Percentiles rank a stretch among this genome's conserved stretches.
Conservation (phyloP, 176 grass and related monocot genomes). For the Aegilops umbellulata region DNA sequence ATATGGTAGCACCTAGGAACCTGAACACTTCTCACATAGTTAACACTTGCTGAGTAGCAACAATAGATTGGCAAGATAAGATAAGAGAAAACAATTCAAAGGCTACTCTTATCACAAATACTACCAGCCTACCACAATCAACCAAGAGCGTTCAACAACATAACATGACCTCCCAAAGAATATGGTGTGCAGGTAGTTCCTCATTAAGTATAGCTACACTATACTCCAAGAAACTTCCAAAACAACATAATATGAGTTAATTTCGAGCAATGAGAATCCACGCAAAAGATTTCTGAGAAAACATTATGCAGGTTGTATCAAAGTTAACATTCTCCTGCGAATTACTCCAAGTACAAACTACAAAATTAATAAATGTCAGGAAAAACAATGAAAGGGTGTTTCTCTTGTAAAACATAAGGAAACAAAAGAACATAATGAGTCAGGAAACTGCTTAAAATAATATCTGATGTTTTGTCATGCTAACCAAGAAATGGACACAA, state of each 20-base stretch:
- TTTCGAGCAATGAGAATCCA: background rate
- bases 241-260: background rate
- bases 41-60: slow-evolving; percentile 12
- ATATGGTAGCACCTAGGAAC: background rate
- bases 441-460: background rate
- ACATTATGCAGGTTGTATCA: background rate
- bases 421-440: background rate
- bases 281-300: background rate
- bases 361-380: background rate
- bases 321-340: background rate
- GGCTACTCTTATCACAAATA: background rate
- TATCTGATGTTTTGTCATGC: background rate
- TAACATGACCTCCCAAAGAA: background rate
- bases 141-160: background rate
- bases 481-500: background rate
- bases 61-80: slow-evolving; percentile 3
- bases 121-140: background rate
- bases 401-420: background rate
- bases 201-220: background rate
- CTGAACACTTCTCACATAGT: background rate
- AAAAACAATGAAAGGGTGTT: background rate
- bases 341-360: background rate
- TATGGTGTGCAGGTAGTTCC: background rate
- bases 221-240: background rate
- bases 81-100: slow-evolving; percentile 5